Percentiles rank a stretch among this genome's conserved stretches.
Conservation (phyloP, 2,329 filamentous ascomycete genomes). For the Ceratocystis eucalypticola region DNA sequence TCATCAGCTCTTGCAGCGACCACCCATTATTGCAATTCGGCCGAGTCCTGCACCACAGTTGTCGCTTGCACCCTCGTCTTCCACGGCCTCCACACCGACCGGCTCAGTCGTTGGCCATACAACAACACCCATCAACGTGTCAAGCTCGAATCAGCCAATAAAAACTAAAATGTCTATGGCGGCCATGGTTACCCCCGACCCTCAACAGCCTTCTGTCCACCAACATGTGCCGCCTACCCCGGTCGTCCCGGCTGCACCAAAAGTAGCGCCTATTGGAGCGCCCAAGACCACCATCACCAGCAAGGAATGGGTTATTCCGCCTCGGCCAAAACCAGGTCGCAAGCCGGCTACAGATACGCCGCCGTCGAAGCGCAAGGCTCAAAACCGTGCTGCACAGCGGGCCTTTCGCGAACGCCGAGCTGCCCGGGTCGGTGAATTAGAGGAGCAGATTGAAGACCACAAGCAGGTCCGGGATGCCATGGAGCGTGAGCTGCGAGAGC, state of each 20-base stretch:
- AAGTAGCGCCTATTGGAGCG: conserved; percentile 25
- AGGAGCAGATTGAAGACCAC: conserved; percentile 51
- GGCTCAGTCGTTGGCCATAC: conserved; percentile 17
- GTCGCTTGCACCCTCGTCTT: conserved; percentile 8
- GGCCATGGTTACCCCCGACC: conserved; percentile 32
- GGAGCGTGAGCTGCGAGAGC: conserved; percentile 44
- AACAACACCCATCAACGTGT: conserved; percentile 28
- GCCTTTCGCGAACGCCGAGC: conserved; percentile 80
- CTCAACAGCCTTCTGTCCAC: conserved; percentile 21
- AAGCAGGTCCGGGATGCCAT: conserved; percentile 43
- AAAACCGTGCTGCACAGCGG: conserved; percentile 84
- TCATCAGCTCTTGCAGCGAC: conserved; percentile 11
- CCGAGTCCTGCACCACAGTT: conserved; percentile 11
- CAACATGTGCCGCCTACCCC: conserved; percentile 8
- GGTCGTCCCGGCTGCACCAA: neutral
- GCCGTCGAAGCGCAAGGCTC: conserved; percentile 82
- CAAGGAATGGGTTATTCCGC: conserved; percentile 76
- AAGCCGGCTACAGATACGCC: conserved; percentile 91
- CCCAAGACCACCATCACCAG: conserved; percentile 52
- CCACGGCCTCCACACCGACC: conserved; percentile 24
- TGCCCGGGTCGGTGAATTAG: conserved; percentile 64
- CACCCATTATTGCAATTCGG: conserved; percentile 17
- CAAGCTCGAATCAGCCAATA: conserved; percentile 18
- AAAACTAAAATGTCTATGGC: conserved; percentile 34
- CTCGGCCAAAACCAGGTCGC: conserved; percentile 74